These are phyloP conservation scores for Coprinopsis cinerea DNA, from an alignment of 768 basidiomycete species.

Conservation along the genomic window DNA sequence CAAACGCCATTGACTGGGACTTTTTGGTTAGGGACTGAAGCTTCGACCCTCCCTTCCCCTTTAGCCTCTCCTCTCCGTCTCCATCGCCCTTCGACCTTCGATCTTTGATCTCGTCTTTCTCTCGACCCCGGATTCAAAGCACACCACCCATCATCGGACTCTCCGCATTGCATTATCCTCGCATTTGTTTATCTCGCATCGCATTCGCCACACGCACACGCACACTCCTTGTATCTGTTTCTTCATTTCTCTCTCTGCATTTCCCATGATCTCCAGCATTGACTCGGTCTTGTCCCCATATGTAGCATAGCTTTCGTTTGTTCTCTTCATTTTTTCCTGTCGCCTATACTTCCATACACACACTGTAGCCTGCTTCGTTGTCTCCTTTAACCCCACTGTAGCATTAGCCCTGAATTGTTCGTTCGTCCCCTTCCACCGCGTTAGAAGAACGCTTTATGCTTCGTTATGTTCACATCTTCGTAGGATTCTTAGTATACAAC, in stretches of 20 bases:
- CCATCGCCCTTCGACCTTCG: too few relatives aligned
- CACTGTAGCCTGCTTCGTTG: not conserved
- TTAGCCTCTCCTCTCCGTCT: conserved; percentile 10
- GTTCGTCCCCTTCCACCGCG: not conserved
- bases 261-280: not conserved
- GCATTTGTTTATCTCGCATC: conserved; percentile 11
- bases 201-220: not conserved
- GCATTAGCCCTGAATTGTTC: conserved; percentile 12
- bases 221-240: conserved; percentile 5
- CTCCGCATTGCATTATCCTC: conserved; percentile 3
- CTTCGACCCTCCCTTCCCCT: conserved; percentile 12
- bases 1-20: conserved; percentile 67
- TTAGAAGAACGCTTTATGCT: not conserved
- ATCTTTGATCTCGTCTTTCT: too few relatives aligned
- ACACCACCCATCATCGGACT: too few relatives aligned
- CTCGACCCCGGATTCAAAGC: too few relatives aligned
- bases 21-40: conserved; percentile 65
- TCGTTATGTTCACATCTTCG: not conserved
- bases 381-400: conserved; percentile 15
- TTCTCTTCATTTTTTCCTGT: too few relatives aligned
- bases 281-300: conserved; percentile 7
- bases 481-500: not conserved
- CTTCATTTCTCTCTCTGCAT: conserved; percentile 12
- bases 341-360: conserved; percentile 9
- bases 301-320: conserved; percentile 21